Evolutionary conservation across 768 basidiomycete genomes (phyloP), one percentile per base, ranked within the genome.

Genomic region (Leccinellum albellum): DNA sequence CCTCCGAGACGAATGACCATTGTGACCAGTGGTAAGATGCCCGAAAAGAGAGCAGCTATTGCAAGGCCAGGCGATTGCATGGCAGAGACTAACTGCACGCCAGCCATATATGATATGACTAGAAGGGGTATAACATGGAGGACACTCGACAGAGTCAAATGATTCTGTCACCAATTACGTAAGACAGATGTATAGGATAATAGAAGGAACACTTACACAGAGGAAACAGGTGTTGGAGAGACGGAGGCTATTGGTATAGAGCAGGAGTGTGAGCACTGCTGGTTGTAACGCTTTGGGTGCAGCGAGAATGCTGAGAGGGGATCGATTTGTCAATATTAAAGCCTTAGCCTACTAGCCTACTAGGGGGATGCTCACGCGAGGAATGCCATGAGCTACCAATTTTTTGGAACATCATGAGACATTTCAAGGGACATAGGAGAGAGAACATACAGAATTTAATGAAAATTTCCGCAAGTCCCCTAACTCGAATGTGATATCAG

Each of bases 241-340:
- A 20, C 58, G 56, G 40, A 70, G 62, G 21, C 50, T 69, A 49
- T 65, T 61, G 10, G 65, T 70, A 35, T 67, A 71, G 3, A 67
- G 50, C 10, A 71, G 57, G 15, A 70, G 59, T 0, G 59, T 53
- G 9, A 70, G 53, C 0, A 58, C 53, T 6, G 52, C 49, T 1
- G 50, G 56, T 7, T 17, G 46, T 21, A 66, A 50, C 4, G 14
- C n/a, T 10, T 35, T 54, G 12, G 60, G 57, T 15, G 56, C 58
- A 1, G 59, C 24, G n/a, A 60, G 56, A 46, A 62, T 31, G 13
- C 65, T 67, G 46, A 21, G 10, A 29, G 21, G 8, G 6, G 12
- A 6, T 54, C 8, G 15, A 28, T 47, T 6, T 28, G 24, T 15
- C 15, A 24, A 24, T n/a, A n/a, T n/a, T n/a, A n/a, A n/a, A n/a